phyloP scores from a whole-genome alignment of 768 basidiomycete genomes.

The Termitomyces sp. region DNA sequence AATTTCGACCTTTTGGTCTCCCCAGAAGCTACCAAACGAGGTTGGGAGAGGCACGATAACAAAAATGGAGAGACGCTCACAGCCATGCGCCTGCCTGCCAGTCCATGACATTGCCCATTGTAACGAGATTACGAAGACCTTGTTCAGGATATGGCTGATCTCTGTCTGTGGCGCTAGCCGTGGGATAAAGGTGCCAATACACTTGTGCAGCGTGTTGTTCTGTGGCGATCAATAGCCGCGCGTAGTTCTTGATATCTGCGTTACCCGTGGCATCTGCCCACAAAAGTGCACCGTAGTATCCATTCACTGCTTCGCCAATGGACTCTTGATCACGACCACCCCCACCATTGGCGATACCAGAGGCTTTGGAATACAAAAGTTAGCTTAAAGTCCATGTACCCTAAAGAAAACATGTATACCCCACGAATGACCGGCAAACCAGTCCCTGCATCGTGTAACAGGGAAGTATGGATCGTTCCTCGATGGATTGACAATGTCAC shows the following conservation, averaged over 20 bases:
- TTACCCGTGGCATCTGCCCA: conserved; percentile 25
- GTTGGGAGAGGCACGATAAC: conserved; percentile 2
- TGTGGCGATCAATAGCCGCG: conserved; percentile 25
- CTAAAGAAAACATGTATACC: conserved; percentile 13
- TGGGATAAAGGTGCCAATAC: conserved; percentile 31
- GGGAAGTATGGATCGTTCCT: conserved; percentile 24
- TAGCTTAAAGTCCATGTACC: neutral
- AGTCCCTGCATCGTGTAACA: conserved; percentile 24
- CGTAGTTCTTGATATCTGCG: conserved; percentile 24
- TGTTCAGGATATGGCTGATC: conserved; percentile 29
- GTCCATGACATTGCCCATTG: conserved; percentile 30
- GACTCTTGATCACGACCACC: conserved; percentile 29
- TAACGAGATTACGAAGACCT: conserved; percentile 22
- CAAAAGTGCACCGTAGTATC: conserved; percentile 27
- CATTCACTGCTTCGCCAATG: conserved; percentile 27
- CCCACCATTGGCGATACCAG: conserved; percentile 27
- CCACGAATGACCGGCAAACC: conserved; percentile 34
- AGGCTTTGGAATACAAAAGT: conserved; percentile 15
- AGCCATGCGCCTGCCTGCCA: conserved; percentile 29
- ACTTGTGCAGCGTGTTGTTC: conserved; percentile 27
- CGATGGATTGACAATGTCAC: conserved; percentile 29
- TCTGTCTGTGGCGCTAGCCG: conserved; percentile 19
- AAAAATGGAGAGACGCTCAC: conserved; percentile 14
- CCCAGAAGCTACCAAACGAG: conserved; percentile 22
- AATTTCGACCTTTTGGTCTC: conserved; percentile 24